A percentile compares a stretch with the other conserved stretches of the same genome.
Evolutionary conservation across 352 stramenopile genomes (phyloP).

Genomic region (Phytophthora melonis): DNA sequence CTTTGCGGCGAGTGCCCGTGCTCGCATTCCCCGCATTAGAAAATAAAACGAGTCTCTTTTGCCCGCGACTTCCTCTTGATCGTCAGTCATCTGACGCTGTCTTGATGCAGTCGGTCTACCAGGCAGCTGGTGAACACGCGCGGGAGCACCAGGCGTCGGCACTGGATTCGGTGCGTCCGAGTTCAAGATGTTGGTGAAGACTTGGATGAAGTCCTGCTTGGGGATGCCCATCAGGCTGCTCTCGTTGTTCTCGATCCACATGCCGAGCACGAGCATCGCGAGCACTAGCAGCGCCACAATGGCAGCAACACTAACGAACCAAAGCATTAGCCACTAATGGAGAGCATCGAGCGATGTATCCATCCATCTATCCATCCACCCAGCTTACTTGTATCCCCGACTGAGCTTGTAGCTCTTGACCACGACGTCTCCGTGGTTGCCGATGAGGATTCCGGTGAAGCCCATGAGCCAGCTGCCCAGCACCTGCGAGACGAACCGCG

Average conservation of each 20-base stretch:
- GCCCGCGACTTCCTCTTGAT: conserved; percentile 43
- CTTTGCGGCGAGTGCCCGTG: conserved; percentile 25
- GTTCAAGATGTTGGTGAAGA: conserved; percentile 72
- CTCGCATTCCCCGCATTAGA: conserved; percentile 65
- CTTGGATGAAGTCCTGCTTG: conserved; percentile 69
- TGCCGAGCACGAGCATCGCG: conserved; percentile 59
- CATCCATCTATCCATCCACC: background rate
- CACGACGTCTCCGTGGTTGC: conserved; percentile 65
- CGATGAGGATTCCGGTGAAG: conserved; percentile 58
- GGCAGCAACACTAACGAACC: conserved; percentile 36
- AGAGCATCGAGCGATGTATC: background rate
- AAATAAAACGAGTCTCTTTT: conserved; percentile 88
- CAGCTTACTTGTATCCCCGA: conserved; percentile 54
- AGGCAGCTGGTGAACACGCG: conserved; percentile 24
- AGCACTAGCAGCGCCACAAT: conserved; percentile 61
- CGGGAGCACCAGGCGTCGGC: conserved; percentile 1
- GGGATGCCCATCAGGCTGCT: conserved; percentile 69
- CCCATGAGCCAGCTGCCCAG: conserved; percentile 72
- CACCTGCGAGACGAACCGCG: conserved; percentile 67
- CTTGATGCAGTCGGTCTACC: background rate
- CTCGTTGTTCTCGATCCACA: conserved; percentile 84
- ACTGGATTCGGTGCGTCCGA: conserved; percentile 39
- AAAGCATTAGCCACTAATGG: background rate
- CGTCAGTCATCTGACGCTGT: conserved; percentile 2
- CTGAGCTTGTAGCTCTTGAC: conserved; percentile 59